Evolutionary conservation across 169 alveolate genomes (phyloP), one percentile per base, ranked within the genome.

Genomic region (Plasmodium relictum): DNA sequence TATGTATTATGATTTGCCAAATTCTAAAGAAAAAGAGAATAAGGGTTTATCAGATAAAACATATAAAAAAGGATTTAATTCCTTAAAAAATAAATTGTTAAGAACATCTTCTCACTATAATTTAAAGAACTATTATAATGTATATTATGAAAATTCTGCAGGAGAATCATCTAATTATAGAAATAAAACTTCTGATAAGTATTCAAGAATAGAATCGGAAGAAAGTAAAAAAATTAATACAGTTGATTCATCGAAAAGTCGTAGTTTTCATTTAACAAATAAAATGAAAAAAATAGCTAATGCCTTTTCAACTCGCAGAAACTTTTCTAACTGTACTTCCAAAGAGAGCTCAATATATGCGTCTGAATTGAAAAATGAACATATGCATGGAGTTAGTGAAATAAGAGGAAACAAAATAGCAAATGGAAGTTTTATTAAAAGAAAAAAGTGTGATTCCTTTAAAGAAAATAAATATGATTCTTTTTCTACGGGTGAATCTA

Each of bases 121-220:
- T 20, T 59, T 74, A 59, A 42, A 66, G 20, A 74, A 62, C 9
- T 48, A 62, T 16, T 39, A 48, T 48, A 59, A 74, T 74, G 31
- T 26, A 31, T 24, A 20, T 66, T 39, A 66, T 59, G 88, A 18
- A 37, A 59, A 31, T 52, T 39, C 16, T 44, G 56, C 58, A 31
- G 48, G 6, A 2, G 74, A 59, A n/a, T 24, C 74, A 16, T 42
- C 41, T 31, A 10, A 16, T 41, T 37, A 24, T 12, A 18, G 0
- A 3, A 59, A 42, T 73, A 14, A 44, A 58, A 39, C 9, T 31
- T 59, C 58, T 31, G 73, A 48, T 37, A 48, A 41, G 41, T 24
- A 65, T 74, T 48, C n/a, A 16, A 6, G 22, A 14, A 54, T 1
- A 44, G 42, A 59, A 56, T 63, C 22, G n/a, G 56, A 39, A 26